Percentiles rank a stretch among this genome's conserved stretches.
phyloP scores from a whole-genome alignment of 306 rosid species.

The Dryas alaskensis region DNA sequence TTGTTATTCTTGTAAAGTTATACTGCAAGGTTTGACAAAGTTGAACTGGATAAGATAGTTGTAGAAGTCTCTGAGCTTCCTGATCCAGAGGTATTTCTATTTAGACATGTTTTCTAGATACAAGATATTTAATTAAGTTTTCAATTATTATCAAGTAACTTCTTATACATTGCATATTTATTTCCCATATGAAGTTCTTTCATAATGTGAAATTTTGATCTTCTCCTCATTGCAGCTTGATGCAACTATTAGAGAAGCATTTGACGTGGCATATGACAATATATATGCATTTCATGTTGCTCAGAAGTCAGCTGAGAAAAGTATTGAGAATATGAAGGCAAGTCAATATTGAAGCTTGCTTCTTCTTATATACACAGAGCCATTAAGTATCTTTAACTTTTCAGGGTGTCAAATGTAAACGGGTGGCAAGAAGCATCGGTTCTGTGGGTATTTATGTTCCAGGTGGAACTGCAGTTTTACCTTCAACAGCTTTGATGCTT shows the following conservation, averaged over 20 bases:
- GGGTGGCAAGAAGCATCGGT: constrained; percentile 89
- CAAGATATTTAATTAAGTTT: neutral
- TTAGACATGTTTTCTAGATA: constrained; percentile 7
- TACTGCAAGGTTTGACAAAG: constrained; percentile 80
- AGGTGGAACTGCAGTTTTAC: constrained; percentile 98
- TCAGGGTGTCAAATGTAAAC: constrained; percentile 96
- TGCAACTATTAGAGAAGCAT: constrained; percentile 66
- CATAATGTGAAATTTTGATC: neutral
- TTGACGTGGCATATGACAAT: constrained; percentile 84
- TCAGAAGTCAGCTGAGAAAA: constrained; percentile 71
- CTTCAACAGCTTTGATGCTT: constrained; percentile 98
- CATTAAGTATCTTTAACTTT: constrained; percentile 15
- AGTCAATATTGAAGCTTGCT: constrained; percentile 29
- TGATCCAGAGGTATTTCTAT: constrained; percentile 69
- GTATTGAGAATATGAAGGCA: constrained; percentile 92
- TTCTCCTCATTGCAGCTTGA: constrained; percentile 65
- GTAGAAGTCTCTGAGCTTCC: constrained; percentile 74
- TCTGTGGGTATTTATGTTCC: constrained; percentile 99
- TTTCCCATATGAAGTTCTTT: too few species aligned
- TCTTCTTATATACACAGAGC: constrained; percentile 4
- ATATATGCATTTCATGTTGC: constrained; percentile 90
- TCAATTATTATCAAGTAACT: neutral
- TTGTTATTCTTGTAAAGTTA: constrained; percentile 46
- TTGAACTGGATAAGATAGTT: constrained; percentile 52
- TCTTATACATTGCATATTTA: too few species aligned